Conservation (phyloP, 768 basidiomycete species). For the Pleurotus tuoliensis region DNA sequence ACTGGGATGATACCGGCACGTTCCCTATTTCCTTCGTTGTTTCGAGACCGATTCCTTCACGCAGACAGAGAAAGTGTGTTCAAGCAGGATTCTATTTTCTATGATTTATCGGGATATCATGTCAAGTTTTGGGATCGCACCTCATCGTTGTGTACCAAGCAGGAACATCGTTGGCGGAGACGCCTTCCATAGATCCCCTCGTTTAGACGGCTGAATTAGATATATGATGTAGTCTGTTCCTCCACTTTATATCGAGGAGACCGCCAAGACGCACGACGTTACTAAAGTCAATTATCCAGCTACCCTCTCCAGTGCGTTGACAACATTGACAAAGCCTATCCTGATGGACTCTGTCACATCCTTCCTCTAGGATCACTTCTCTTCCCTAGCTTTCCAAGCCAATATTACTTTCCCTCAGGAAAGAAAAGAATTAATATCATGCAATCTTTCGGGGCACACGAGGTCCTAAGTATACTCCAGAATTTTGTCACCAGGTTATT, state of each 20-base stretch:
- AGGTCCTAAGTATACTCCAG: too few relatives aligned
- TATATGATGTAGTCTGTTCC: slow-evolving; percentile 87
- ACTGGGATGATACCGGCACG: slow-evolving; percentile 77
- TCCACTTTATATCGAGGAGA: slow-evolving; percentile 61
- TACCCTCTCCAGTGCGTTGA: slow-evolving; percentile 42
- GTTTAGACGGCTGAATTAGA: slow-evolving; percentile 71
- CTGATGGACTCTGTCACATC: slow-evolving; percentile 60
- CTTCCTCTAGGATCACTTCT: slow-evolving; percentile 50
- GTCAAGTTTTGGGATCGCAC: slow-evolving; percentile 66
- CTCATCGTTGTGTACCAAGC: slow-evolving; percentile 58
- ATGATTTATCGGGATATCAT: slow-evolving; percentile 66
- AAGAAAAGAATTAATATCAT: slow-evolving; percentile 33
- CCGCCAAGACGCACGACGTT: slow-evolving; percentile 49
- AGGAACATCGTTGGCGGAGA: slow-evolving; percentile 37
- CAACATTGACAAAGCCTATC: slow-evolving; percentile 41
- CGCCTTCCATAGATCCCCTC: slow-evolving; percentile 58
- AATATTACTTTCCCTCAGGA: slow-evolving; percentile 30
- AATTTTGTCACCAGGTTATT: too few relatives aligned
- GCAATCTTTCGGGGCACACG: too few relatives aligned
- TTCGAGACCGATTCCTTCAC: slow-evolving; percentile 30
- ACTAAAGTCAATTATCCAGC: slow-evolving; percentile 50
- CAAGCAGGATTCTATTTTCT: slow-evolving; percentile 61
- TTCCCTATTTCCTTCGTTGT: slow-evolving; percentile 39
- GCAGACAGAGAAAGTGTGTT: slow-evolving; percentile 26
- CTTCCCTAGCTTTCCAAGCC: slow-evolving; percentile 47